phyloP scores from a whole-genome alignment of 2,329 filamentous ascomycete genomes.

The Tolypocladium inflatum region DNA sequence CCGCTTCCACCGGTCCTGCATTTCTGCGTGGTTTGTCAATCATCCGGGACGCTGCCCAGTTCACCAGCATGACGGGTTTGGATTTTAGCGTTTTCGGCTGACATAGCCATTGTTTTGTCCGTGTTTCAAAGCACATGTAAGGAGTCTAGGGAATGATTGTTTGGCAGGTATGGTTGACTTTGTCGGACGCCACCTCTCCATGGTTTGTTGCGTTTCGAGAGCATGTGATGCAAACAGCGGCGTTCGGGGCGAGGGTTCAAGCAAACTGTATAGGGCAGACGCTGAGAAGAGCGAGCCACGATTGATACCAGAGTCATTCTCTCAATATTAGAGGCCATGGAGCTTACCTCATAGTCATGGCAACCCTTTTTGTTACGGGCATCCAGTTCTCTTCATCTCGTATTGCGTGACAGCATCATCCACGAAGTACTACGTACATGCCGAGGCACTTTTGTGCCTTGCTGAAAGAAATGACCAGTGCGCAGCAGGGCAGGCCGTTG shows the following conservation, averaged over 20 bases:
- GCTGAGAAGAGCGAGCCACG: not conserved
- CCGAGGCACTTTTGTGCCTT: not conserved
- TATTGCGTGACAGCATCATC: not conserved
- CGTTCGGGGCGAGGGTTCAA: not conserved
- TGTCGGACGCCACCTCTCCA: not conserved
- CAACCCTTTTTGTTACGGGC: not conserved
- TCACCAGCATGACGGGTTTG: conserved; percentile 54
- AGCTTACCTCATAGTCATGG: not conserved
- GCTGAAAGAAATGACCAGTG: not conserved
- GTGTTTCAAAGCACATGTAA: not conserved
- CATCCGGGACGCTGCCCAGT: conserved; percentile 56
- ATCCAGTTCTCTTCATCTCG: not conserved
- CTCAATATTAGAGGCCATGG: not conserved
- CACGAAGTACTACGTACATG: not conserved
- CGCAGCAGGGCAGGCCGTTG: not conserved
- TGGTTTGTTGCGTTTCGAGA: not conserved
- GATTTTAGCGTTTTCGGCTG: conserved; percentile 25
- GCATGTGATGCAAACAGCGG: not conserved
- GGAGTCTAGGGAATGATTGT: not conserved
- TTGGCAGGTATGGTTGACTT: not conserved
- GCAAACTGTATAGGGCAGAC: not conserved
- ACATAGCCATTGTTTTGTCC: not conserved
- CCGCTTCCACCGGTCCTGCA: conserved; percentile 52
- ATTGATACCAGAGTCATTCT: not conserved
- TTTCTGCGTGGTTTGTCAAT: conserved; percentile 51